A percentile compares a stretch with the other conserved stretches of the same genome.
Evolutionary conservation across 75 land plant species (phyloP).

Genomic region (Cupressus sempervirens): DNA sequence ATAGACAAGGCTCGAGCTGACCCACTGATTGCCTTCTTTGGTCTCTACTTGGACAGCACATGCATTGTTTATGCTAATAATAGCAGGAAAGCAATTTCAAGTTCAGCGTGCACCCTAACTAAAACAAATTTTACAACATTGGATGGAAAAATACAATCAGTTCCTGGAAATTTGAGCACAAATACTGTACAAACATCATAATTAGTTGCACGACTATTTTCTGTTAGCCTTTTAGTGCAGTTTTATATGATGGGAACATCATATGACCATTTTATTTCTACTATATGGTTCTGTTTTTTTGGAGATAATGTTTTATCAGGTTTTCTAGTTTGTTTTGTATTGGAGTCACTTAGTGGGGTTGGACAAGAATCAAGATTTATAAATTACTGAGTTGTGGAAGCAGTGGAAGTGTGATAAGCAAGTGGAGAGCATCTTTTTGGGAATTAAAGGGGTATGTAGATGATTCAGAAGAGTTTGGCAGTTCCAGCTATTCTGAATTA

Average conservation of each 20-base stretch:
- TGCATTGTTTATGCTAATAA: constrained; percentile 9
- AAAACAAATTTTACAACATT: neutral
- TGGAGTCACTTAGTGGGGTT: neutral
- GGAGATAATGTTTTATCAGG: neutral
- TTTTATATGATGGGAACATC: neutral
- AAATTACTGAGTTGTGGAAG: neutral
- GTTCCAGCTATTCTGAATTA: neutral
- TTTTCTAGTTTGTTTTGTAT: neutral
- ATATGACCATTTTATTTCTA: neutral
- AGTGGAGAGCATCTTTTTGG: too few relatives aligned
- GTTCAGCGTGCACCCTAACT: neutral
- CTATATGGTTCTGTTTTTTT: neutral
- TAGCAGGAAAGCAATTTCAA: neutral
- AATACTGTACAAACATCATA: neutral
- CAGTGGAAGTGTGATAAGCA: neutral
- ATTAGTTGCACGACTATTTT: neutral
- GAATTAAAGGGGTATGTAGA: neutral
- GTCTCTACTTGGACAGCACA: constrained; percentile 53
- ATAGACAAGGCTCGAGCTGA: constrained; percentile 63
- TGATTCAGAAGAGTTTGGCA: neutral
- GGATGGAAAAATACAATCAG: neutral
- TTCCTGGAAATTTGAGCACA: constrained; percentile 10
- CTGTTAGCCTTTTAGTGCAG: neutral
- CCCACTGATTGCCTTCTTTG: constrained; percentile 66
- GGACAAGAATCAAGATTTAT: neutral